Evolutionary conservation across 1,139 yeast species (phyloP), one percentile per base, ranked within the genome.

Genomic region (Sugiyamaella castrensis): DNA sequence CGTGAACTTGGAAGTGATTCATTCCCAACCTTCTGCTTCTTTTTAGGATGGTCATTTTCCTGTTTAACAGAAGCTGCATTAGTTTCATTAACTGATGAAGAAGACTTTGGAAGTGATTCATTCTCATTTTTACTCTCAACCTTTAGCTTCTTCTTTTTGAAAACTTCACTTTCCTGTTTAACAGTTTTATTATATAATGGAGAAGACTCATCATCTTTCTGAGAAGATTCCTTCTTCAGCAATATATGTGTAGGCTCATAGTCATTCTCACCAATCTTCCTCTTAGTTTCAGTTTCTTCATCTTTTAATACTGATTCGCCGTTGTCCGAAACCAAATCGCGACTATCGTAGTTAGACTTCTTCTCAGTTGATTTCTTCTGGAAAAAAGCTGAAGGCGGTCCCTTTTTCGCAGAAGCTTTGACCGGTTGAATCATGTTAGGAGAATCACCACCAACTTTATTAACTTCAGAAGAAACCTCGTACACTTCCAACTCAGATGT

Each of bases 391-490:
- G 30, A 40, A 33, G 32, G 47, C 11, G 50, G 47, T n/a, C 39
- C 46, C n/a, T 26, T 19, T 35, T 39, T 43, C 9, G 48, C 48
- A 8, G 48, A 41, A 16, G 27, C 46, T 19, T 66, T 65, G 10
- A 71, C 50, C 11, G 79, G 79, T 47, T 73, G 62, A 4, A 71
- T 72, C 50, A 83, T 64, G 19, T 73, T 67, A 13, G 70, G 69
- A 0, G 77, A 77, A 43, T 83, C 77, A 43, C 73, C 73, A 4
- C 70, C 61, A 0, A 80, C 74, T 45, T 80, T 83, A 1, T 95
- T 95, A 2, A 88, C 92, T 16, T 76, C 82, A 15, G 68, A 71
- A 2, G 76, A 65, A 1, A 88, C 96, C 42, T 71, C 71, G 60
- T 78, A 80, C 61, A 79, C 75, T 29, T 72, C 74, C 45, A 87